Evolutionary conservation across 2,329 filamentous ascomycete genomes (phyloP).

Genomic region (Mycocentrospora acerina): DNA sequence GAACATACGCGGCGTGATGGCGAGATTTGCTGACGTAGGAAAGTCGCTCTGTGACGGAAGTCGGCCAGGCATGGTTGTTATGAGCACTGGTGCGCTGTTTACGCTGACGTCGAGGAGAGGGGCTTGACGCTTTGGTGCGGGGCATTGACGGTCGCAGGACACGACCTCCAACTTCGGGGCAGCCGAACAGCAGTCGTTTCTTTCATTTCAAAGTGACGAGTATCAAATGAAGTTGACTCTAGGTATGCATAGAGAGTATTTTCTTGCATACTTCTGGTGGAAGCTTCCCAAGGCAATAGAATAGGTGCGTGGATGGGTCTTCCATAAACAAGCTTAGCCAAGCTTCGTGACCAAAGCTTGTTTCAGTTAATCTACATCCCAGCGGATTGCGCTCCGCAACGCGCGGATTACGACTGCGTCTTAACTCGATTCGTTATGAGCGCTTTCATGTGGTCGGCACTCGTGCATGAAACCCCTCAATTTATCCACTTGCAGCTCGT

Average conservation of each 20-base stretch:
- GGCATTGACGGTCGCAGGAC: too few species aligned
- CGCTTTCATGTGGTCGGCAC: too few species aligned
- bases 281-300: too few species aligned
- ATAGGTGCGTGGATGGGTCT: too few species aligned
- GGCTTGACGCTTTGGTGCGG: too few species aligned
- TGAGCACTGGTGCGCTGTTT: slow-evolving; percentile 9
- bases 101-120: slow-evolving; percentile 13
- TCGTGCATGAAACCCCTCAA: background rate
- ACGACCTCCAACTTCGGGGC: too few species aligned
- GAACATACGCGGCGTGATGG: slow-evolving; percentile 49
- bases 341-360: slow-evolving; percentile 37
- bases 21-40: slow-evolving; percentile 41
- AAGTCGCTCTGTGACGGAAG: slow-evolving; percentile 49
- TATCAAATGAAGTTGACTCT: too few species aligned
- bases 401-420: slow-evolving; percentile 28
- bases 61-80: slow-evolving; percentile 43
- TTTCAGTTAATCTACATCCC: slow-evolving; percentile 7
- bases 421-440: slow-evolving; percentile 18
- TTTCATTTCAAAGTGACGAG: too few species aligned
- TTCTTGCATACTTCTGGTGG: too few species aligned
- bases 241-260: too few species aligned
- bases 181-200: too few species aligned
- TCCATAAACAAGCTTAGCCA: slow-evolving; percentile 10
- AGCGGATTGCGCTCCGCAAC: slow-evolving; percentile 5
- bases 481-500: slow-evolving; percentile 16